A percentile compares a stretch with the other conserved stretches of the same genome.
Evolutionary conservation across 352 stramenopile genomes (phyloP).

Genomic region (Aphanomyces euteiches): DNA sequence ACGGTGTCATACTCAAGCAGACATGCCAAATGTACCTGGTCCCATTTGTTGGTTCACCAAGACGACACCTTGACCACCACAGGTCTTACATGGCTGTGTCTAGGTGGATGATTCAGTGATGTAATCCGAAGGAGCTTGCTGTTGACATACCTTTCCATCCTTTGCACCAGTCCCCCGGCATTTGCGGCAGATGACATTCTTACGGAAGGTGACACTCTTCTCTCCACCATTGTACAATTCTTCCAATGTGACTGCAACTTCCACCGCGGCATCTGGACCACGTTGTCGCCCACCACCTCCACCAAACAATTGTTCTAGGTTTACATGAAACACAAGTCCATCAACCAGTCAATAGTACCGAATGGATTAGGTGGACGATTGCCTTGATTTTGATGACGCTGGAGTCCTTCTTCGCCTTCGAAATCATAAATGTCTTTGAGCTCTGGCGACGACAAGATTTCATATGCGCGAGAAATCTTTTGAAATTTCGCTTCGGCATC

Average conservation of each 20-base stretch:
- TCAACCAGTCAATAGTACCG: constrained; percentile 22
- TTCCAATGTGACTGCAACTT: constrained; percentile 75
- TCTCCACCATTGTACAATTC: constrained; percentile 81
- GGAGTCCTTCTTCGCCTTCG: constrained; percentile 85
- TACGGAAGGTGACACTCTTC: constrained; percentile 63
- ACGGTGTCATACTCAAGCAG: not conserved
- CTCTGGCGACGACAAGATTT: constrained; percentile 86
- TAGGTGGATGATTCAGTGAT: constrained; percentile 12
- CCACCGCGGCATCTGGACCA: constrained; percentile 70
- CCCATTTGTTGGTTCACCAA: constrained; percentile 81
- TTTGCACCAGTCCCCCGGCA: constrained; percentile 78
- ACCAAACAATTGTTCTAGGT: constrained; percentile 63
- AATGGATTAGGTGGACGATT: constrained; percentile 59
- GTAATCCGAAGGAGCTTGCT: too few species aligned
- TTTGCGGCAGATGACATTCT: constrained; percentile 82
- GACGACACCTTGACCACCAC: constrained; percentile 64
- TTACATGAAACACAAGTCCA: not conserved
- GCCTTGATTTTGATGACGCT: constrained; percentile 58
- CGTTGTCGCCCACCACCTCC: constrained; percentile 58
- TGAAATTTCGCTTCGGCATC: constrained; percentile 87
- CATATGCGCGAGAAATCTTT: constrained; percentile 86
- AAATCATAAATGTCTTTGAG: constrained; percentile 91
- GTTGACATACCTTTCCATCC: constrained; percentile 54
- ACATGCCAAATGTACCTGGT: constrained; percentile 32
- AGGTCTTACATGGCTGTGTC: constrained; percentile 70